Base-by-base conservation (phyloP, 2,329 filamentous ascomycete species). In the Colletotrichum tanaceti region DNA sequence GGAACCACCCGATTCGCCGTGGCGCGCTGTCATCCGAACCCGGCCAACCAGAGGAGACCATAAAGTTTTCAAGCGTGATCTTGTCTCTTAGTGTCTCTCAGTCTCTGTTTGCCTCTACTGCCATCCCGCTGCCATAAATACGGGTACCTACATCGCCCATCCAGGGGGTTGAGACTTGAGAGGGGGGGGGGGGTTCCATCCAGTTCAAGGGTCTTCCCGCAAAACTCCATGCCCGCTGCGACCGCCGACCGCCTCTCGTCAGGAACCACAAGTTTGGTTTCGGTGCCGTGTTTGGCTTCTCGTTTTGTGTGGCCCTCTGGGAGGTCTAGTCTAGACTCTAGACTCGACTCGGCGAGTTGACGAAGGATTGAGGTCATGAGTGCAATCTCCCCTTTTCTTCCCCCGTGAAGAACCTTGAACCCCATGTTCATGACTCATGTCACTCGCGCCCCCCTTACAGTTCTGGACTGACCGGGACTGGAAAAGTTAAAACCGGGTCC, bases 1-100 rank as follows among this genome's bases (percentile, higher is more conserved):
- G 65, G 55, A 68, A 68, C 22, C 22, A 65, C 62, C 65, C 65
- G 62, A 68, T 65, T 69, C 58, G 66, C 64, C 28, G 41, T 35
- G 18, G 43, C 43, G 3, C 22, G 52, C 38, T 57, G 62, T 61
- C 62, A 57, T 69, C 66, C 55, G 14, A 69, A 18, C 35, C 22
- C 10, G 32, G 28, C 66, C 66, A 69, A 69, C 38, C 50, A 69
- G 55, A 54, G 35, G 28, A 32, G 28, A n/a, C n/a, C n/a, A n/a
- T n/a, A n/a, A n/a, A n/a, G n/a, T n/a, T n/a, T n/a, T n/a, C n/a
- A n/a, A n/a, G n/a, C n/a, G 28, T 32, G 7, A 18, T 20, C 28
- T 4, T 16, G n/a, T n/a, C n/a, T n/a, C n/a, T 38, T 22, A 14
- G 18, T n/a, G 43, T 28, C 9, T 38, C 35, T 32, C 2, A 7